Conservation (phyloP, 192 early-diverging fungal genomes). For the Coemansia biformis region DNA sequence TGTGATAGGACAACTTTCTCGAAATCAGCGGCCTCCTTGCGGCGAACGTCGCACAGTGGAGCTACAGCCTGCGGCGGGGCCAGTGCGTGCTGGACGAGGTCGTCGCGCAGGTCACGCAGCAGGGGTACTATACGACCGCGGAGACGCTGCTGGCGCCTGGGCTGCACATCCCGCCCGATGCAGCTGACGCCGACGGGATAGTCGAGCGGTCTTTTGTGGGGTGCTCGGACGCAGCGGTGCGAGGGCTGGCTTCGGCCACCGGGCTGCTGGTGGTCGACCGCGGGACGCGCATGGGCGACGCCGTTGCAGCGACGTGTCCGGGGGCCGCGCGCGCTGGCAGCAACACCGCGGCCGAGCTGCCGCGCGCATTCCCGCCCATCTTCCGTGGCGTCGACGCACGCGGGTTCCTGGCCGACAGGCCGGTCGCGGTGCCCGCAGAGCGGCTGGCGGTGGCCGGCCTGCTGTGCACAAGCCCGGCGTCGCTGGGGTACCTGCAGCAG, state of each 20-base stretch:
- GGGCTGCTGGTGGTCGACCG: slow-evolving; percentile 36
- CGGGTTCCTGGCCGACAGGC: slow-evolving; percentile 1
- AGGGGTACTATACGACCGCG: slow-evolving; percentile 21
- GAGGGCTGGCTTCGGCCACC: slow-evolving; percentile 3
- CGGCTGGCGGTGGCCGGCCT: slow-evolving; percentile 21
- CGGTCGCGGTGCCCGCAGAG: not conserved
- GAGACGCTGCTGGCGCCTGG: slow-evolving; percentile 34
- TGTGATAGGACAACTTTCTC: slow-evolving; percentile 20
- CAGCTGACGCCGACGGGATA: slow-evolving; percentile 3
- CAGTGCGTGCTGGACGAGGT: slow-evolving; percentile 22
- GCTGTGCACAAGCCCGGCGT: slow-evolving; percentile 25
- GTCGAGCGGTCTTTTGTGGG: slow-evolving; percentile 13
- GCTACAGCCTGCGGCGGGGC: slow-evolving; percentile 20
- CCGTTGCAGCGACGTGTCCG: slow-evolving; percentile 8
- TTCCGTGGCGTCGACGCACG: slow-evolving; percentile 7
- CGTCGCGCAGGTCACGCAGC: slow-evolving; percentile 32
- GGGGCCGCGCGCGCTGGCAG: slow-evolving; percentile 3
- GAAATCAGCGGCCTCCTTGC: slow-evolving; percentile 27
- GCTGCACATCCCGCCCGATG: slow-evolving; percentile 2
- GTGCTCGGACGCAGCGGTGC: slow-evolving; percentile 10
- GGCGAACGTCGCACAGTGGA: slow-evolving; percentile 32
- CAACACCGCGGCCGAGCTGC: slow-evolving; percentile 6
- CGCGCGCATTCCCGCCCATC: slow-evolving; percentile 24
- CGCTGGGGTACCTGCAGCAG: slow-evolving; percentile 18
- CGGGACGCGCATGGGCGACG: slow-evolving; percentile 16